Conservation (phyloP, 768 basidiomycete genomes). For the Xerocomus brunneocitrinus region DNA sequence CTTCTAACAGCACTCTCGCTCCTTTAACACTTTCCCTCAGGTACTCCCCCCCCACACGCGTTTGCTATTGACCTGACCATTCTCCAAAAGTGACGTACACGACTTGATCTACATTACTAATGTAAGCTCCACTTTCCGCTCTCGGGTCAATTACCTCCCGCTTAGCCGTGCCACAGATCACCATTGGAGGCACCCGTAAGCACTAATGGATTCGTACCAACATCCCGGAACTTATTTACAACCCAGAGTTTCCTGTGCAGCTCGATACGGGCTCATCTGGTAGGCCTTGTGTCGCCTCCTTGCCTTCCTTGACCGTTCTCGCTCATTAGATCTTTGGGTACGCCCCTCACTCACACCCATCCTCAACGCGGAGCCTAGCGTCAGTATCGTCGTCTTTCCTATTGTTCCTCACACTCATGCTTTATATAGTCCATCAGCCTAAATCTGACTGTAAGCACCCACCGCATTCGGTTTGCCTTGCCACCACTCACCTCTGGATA, state of each 20-base stretch:
- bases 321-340: slow-evolving; percentile 63
- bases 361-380: slow-evolving; percentile 47
- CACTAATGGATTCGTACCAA: not conserved
- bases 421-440: slow-evolving; percentile 38
- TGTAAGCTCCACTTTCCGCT: slow-evolving; percentile 37
- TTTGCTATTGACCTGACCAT: slow-evolving; percentile 10
- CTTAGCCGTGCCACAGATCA: slow-evolving; percentile 44
- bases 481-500: slow-evolving; percentile 22
- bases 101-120: slow-evolving; percentile 79
- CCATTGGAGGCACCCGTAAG: slow-evolving; percentile 59
- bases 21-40: slow-evolving; percentile 19
- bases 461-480: not conserved
- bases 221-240: not conserved
- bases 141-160: not conserved
- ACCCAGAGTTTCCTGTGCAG: slow-evolving; percentile 65
- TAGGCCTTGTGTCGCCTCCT: not conserved
- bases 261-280: slow-evolving; percentile 73
- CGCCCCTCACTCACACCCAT: slow-evolving; percentile 43
- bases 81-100: slow-evolving; percentile 51
- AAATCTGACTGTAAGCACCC: slow-evolving; percentile 55
- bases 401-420: slow-evolving; percentile 4
- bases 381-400: slow-evolving; percentile 26
- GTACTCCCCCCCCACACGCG: slow-evolving; percentile 5
- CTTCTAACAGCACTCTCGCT: slow-evolving; percentile 11
- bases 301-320: not conserved